Evolutionary conservation across 2,329 filamentous ascomycete genomes (phyloP).

Genomic region (Elsinoe ampelina): DNA sequence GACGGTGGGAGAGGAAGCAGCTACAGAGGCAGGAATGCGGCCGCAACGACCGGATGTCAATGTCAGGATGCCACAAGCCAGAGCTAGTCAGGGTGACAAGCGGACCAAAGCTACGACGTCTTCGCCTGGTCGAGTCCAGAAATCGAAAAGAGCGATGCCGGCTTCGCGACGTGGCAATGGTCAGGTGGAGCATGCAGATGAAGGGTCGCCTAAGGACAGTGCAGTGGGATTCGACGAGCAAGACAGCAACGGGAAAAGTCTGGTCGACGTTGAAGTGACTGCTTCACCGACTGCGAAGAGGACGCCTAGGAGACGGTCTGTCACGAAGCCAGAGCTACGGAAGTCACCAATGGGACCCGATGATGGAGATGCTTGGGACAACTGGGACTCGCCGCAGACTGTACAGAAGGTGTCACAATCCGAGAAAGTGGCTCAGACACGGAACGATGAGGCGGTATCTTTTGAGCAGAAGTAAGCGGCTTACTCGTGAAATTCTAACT

Average conservation of each 20-base stretch:
- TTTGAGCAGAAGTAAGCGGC: constrained; percentile 34
- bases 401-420: constrained; percentile 19
- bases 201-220: constrained; percentile 36
- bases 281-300: constrained; percentile 8
- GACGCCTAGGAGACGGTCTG: constrained; percentile 12
- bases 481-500: constrained; percentile 22
- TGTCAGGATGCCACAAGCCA: constrained; percentile 7
- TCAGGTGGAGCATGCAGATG: constrained; percentile 26
- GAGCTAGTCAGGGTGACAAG: not conserved
- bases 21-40: constrained; percentile 11
- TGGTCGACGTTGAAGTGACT: constrained; percentile 28
- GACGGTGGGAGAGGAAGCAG: constrained; percentile 84
- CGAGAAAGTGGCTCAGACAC: constrained; percentile 29
- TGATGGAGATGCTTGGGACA: constrained; percentile 36
- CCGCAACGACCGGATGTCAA: constrained; percentile 11
- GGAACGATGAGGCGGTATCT: constrained; percentile 43
- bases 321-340: constrained; percentile 23
- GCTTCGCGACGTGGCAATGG: constrained; percentile 1
- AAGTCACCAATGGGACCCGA: constrained; percentile 27
- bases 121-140: constrained; percentile 11
- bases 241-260: constrained; percentile 15
- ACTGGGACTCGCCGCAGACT: constrained; percentile 42
- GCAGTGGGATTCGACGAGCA: constrained; percentile 17
- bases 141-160: constrained; percentile 1
- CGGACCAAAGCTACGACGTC: not conserved